Percentiles rank a stretch among this genome's conserved stretches.
phyloP scores from a whole-genome alignment of 164 flowering plant genomes.

The Sedum album region DNA sequence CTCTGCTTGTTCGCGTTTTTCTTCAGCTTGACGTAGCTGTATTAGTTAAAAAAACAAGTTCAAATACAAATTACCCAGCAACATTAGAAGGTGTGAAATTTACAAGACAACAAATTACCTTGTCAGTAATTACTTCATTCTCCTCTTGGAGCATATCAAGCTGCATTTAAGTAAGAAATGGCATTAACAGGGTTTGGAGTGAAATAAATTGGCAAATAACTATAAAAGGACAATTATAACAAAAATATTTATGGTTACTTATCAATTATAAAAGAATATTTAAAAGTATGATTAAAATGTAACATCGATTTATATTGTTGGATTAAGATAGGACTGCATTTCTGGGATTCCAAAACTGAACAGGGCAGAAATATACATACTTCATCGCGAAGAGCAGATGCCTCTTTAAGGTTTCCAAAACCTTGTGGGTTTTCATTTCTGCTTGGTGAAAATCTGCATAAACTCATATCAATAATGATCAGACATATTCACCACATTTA shows the following conservation, averaged over 20 bases:
- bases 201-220: neutral
- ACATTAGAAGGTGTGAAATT: neutral
- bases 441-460: conserved; percentile 34
- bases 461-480: neutral
- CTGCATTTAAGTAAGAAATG: conserved; percentile 35
- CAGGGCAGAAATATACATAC: conserved; percentile 23
- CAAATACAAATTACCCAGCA: neutral
- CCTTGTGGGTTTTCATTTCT: conserved; percentile 31
- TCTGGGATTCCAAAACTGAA: neutral
- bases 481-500: neutral
- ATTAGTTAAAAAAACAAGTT: neutral
- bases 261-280: no score
- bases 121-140: conserved; percentile 59
- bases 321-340: no score
- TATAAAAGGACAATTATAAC: no score
- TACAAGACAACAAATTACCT: conserved; percentile 32
- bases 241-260: no score
- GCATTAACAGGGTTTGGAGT: neutral
- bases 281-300: no score
- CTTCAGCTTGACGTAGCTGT: conserved; percentile 83
- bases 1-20: conserved; percentile 77
- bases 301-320: no score
- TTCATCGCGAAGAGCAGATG: conserved; percentile 69
- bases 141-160: conserved; percentile 98
- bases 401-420: conserved; percentile 45